phyloP scores from a whole-genome alignment of 2,329 filamentous ascomycete genomes.

The Beauveria sp. region DNA sequence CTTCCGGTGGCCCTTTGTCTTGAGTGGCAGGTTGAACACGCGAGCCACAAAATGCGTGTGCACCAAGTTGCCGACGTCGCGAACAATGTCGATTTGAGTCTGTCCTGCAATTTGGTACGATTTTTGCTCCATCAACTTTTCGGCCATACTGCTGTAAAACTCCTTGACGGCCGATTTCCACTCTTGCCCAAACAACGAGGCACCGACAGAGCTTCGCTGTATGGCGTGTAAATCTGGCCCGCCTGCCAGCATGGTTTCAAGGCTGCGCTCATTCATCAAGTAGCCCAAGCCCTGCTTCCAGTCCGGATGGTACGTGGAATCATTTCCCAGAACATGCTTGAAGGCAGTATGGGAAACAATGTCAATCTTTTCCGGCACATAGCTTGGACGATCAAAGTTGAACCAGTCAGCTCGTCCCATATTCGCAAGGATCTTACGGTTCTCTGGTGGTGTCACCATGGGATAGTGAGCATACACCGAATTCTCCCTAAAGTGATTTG shows the following conservation, averaged over 20 bases:
- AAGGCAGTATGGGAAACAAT: slow-evolving; percentile 55
- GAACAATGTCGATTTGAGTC: slow-evolving; percentile 62
- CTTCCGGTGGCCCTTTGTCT: slow-evolving; percentile 51
- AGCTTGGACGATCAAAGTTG: slow-evolving; percentile 56
- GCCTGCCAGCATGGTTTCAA: slow-evolving; percentile 49
- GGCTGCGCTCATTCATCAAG: slow-evolving; percentile 49
- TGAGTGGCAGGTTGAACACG: slow-evolving; percentile 59
- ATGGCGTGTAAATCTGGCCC: slow-evolving; percentile 39
- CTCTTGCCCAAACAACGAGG: slow-evolving; percentile 52
- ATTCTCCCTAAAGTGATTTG: slow-evolving; percentile 68
- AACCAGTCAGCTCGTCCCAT: slow-evolving; percentile 62
- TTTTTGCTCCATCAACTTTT: slow-evolving; percentile 56
- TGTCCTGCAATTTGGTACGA: slow-evolving; percentile 48
- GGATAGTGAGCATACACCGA: slow-evolving; percentile 78
- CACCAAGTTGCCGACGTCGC: slow-evolving; percentile 60
- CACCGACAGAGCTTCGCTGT: slow-evolving; percentile 46
- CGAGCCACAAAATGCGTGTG: slow-evolving; percentile 58
- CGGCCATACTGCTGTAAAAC: slow-evolving; percentile 58
- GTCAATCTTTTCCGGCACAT: slow-evolving; percentile 42
- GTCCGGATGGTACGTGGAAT: slow-evolving; percentile 53
- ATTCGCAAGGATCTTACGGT: slow-evolving; percentile 59
- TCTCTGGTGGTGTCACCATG: slow-evolving; percentile 64
- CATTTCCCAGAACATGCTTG: slow-evolving; percentile 53
- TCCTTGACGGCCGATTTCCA: slow-evolving; percentile 56
- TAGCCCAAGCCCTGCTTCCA: slow-evolving; percentile 58